A percentile compares a stretch with the other conserved stretches of the same genome.
These are phyloP conservation scores for Cyphellophora europaea DNA, from an alignment of 2,329 filamentous ascomycete genomes.

Conservation along the genomic window DNA sequence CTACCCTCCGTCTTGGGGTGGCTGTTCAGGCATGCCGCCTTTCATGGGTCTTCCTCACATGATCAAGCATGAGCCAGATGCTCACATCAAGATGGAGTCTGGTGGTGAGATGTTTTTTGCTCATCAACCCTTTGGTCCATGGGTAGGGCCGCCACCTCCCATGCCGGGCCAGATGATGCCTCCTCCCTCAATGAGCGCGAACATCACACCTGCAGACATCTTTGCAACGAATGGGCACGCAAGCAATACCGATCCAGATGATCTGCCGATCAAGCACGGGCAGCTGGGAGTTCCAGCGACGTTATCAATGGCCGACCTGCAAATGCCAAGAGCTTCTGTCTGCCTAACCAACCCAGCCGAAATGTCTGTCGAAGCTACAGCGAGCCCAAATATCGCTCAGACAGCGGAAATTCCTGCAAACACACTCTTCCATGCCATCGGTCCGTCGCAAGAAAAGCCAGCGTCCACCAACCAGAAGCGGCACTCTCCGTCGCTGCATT, in stretches of 20 bases:
- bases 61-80: neutral
- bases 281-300: too few species aligned
- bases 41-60: neutral
- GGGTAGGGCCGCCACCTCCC: neutral
- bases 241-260: neutral
- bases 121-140: neutral
- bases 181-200: neutral
- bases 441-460: too few species aligned
- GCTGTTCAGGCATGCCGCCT: neutral
- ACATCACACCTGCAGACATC: neutral
- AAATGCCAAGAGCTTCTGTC: too few species aligned
- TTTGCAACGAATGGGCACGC: neutral
- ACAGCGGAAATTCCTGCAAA: too few species aligned
- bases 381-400: too few species aligned
- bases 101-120: neutral
- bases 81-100: conserved; percentile 1
- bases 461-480: too few species aligned
- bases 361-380: too few species aligned
- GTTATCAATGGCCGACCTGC: too few species aligned
- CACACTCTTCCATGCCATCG: too few species aligned
- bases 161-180: neutral
- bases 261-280: neutral
- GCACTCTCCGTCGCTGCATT: too few species aligned
- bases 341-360: too few species aligned
- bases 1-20: too few species aligned